Percentiles rank a stretch among this genome's conserved stretches.
These are phyloP conservation scores for Metroxylon sagu DNA, from an alignment of 176 grass and related monocot genomes.

Conservation along the genomic window DNA sequence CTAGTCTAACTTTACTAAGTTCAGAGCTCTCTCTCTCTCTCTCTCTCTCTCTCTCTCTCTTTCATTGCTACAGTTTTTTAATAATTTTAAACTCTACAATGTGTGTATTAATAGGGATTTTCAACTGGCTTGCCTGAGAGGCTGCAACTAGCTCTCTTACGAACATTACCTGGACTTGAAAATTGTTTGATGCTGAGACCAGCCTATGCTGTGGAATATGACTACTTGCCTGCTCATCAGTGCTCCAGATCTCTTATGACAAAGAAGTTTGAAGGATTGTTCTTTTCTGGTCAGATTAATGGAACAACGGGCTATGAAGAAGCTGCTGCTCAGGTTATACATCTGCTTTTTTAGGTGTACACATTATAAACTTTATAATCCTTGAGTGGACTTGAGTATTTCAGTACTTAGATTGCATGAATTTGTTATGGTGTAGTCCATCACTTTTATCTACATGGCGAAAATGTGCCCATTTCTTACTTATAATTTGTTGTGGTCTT, in stretches of 20 bases:
- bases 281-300: slow-evolving; percentile 99
- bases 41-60: too few relatives aligned
- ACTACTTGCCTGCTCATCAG: slow-evolving; percentile 83
- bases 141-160: slow-evolving; percentile 66
- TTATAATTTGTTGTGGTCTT: neutral
- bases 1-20: too few relatives aligned
- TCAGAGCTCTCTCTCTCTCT: too few relatives aligned
- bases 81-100: neutral
- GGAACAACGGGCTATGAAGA: slow-evolving; percentile 99
- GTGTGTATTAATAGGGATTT: slow-evolving; percentile 47
- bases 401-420: too few relatives aligned
- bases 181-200: slow-evolving; percentile 93
- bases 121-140: slow-evolving; percentile 93
- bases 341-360: slow-evolving; percentile 6
- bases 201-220: slow-evolving; percentile 97
- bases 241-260: slow-evolving; percentile 99
- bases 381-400: too few relatives aligned
- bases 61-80: neutral
- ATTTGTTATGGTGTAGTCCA: too few relatives aligned
- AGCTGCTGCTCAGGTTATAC: slow-evolving; percentile 78
- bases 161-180: slow-evolving; percentile 89
- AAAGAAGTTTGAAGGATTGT: slow-evolving; percentile 80
- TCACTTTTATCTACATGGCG: too few relatives aligned
- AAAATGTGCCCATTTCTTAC: too few relatives aligned
- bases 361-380: too few relatives aligned